A percentile compares a stretch with the other conserved stretches of the same genome.
These are phyloP conservation scores for Anthracocystis setariae DNA, from an alignment of 1,284 basidiomycete species.

Conservation along the genomic window DNA sequence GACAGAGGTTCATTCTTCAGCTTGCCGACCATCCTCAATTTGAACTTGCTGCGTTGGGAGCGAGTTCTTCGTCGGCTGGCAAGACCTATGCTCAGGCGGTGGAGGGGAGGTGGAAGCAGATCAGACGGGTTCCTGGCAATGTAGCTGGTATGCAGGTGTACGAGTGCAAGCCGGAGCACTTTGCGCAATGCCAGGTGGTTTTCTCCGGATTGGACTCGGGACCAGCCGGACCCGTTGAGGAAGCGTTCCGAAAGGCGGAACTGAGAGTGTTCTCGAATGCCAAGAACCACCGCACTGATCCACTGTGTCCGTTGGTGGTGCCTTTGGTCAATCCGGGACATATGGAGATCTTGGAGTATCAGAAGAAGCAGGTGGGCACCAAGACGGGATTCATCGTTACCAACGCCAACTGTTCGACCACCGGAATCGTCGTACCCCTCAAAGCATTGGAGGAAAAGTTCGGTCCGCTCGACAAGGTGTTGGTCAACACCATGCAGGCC, in stretches of 20 bases:
- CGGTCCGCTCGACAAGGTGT: slow-evolving; percentile 87
- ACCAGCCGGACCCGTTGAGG: slow-evolving; percentile 92
- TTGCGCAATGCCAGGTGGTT: slow-evolving; percentile 84
- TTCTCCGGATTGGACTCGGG: slow-evolving; percentile 96
- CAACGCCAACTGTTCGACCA: slow-evolving; percentile 98
- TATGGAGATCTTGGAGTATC: slow-evolving; percentile 84
- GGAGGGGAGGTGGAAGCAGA: slow-evolving; percentile 84
- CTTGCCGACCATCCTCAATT: slow-evolving; percentile 92
- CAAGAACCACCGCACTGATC: slow-evolving; percentile 95
- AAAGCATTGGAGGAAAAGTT: slow-evolving; percentile 90
- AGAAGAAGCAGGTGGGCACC: slow-evolving; percentile 73
- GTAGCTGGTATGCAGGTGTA: slow-evolving; percentile 79
- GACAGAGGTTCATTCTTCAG: slow-evolving; percentile 80
- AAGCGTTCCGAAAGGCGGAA: slow-evolving; percentile 85
- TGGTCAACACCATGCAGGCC: slow-evolving; percentile 96
- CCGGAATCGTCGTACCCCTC: slow-evolving; percentile 90
- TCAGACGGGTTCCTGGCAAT: slow-evolving; percentile 77
- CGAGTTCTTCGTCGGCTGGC: slow-evolving; percentile 86
- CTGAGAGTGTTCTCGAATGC: slow-evolving; percentile 96
- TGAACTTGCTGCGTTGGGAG: slow-evolving; percentile 84
- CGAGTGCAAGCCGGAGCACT: slow-evolving; percentile 82
- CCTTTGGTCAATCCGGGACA: slow-evolving; percentile 94
- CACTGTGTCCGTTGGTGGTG: slow-evolving; percentile 93
- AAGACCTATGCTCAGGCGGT: slow-evolving; percentile 82
- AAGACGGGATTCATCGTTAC: slow-evolving; percentile 92